Evolutionary conservation across 345 rosid species (phyloP).

Genomic region (Dipteronia sinensis): DNA sequence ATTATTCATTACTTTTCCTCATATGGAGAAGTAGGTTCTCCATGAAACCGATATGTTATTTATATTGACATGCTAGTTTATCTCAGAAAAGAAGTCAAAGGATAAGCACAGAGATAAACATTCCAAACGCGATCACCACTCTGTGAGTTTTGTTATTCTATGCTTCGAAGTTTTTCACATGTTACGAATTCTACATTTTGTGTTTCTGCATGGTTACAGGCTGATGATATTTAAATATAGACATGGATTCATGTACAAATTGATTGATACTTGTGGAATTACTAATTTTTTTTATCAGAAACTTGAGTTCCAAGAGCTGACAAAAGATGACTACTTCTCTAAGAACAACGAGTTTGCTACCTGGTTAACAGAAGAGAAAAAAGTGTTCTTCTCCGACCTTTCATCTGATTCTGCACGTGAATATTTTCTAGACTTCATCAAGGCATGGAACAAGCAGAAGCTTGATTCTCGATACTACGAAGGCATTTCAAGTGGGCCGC

Average conservation of each 20-base stretch:
- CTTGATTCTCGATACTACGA: constrained; percentile 79
- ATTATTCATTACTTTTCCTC: background rate
- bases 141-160: constrained; percentile 47
- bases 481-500: constrained; percentile 72
- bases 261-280: background rate
- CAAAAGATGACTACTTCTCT: constrained; percentile 79
- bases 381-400: constrained; percentile 78
- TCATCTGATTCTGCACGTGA: constrained; percentile 73
- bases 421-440: constrained; percentile 59
- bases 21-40: background rate
- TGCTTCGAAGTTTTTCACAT: constrained; percentile 10
- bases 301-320: constrained; percentile 60
- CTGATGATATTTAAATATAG: no score
- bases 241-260: background rate
- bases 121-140: constrained; percentile 36
- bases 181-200: background rate
- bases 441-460: constrained; percentile 77
- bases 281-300: constrained; percentile 42
- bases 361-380: constrained; percentile 85
- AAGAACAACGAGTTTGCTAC: constrained; percentile 91
- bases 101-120: constrained; percentile 59
- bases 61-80: constrained; percentile 32
- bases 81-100: constrained; percentile 77
- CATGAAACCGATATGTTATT: constrained; percentile 16
- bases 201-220: background rate